Conservation (phyloP, 495 filamentous ascomycete species). For the Trichodelitschia bisporula region DNA sequence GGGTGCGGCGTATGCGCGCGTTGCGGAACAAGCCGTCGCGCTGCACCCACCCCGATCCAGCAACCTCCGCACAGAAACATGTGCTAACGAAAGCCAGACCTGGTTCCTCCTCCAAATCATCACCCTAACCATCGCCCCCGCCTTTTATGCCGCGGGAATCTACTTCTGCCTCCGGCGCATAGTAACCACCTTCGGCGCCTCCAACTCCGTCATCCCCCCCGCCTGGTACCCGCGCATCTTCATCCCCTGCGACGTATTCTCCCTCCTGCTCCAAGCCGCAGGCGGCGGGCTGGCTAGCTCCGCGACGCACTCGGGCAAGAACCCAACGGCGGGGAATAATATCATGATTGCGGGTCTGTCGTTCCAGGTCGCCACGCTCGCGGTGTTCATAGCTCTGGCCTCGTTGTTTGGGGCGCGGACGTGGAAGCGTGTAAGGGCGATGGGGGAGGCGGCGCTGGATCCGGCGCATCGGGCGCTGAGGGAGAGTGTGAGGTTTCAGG, state of each 20-base stretch:
- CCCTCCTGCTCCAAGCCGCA: conserved; percentile 24
- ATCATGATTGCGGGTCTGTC: conserved; percentile 14
- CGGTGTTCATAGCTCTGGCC: conserved; percentile 12
- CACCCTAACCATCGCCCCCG: conserved; percentile 29
- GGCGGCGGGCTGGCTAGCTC: conserved; percentile 21
- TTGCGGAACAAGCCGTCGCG: too few species aligned
- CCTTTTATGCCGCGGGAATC: conserved; percentile 31
- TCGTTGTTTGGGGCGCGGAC: conserved; percentile 12
- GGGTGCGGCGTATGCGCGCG: too few species aligned
- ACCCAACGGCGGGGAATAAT: conserved; percentile 10
- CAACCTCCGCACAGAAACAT: neutral
- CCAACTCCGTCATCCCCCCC: conserved; percentile 26
- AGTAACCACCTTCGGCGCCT: conserved; percentile 20
- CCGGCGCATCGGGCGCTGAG: conserved; percentile 5
- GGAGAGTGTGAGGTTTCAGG: conserved; percentile 5
- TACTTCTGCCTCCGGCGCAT: conserved; percentile 28
- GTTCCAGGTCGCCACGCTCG: conserved; percentile 14
- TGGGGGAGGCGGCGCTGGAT: conserved; percentile 4
- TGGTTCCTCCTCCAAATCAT: conserved; percentile 17
- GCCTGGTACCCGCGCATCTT: conserved; percentile 28
- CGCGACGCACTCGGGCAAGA: conserved; percentile 6
- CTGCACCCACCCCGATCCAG: neutral
- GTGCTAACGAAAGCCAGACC: conserved; percentile 4
- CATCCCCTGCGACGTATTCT: conserved; percentile 25
- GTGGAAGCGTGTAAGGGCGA: neutral